Evolutionary conservation across 176 grass and related monocot species (phyloP).

Genomic region (Olyra latifolia): DNA sequence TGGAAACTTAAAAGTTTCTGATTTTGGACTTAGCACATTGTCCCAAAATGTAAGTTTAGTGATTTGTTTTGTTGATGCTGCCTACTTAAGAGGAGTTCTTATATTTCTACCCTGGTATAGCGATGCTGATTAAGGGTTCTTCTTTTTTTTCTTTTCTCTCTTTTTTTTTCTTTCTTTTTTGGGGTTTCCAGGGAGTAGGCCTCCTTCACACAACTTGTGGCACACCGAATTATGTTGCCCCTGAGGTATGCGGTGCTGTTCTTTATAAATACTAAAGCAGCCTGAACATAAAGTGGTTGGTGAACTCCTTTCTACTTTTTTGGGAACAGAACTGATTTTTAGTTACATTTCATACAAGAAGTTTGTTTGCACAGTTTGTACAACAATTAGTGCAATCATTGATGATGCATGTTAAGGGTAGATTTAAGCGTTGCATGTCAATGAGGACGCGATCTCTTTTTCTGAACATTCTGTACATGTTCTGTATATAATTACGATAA

Average conservation of each 20-base stretch:
- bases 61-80: constrained; percentile 17
- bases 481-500: neutral
- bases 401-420: neutral
- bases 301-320: neutral
- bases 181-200: constrained; percentile 54
- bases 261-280: neutral
- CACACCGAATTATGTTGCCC: constrained; percentile 95
- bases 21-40: constrained; percentile 89
- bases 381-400: constrained; percentile 10
- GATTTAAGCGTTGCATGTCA: neutral
- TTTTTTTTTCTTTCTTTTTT: no score
- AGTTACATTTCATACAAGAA: neutral
- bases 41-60: constrained; percentile 64
- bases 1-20: constrained; percentile 88
- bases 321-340: neutral
- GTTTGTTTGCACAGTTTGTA: neutral
- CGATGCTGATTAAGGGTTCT: constrained; percentile 25
- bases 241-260: constrained; percentile 57
- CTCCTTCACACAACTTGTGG: constrained; percentile 90
- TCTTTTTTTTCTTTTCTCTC: no score
- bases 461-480: neutral
- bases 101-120: constrained; percentile 10
- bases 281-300: neutral
- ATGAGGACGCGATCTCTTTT: neutral
- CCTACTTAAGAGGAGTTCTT: neutral